phyloP scores from a whole-genome alignment of 768 basidiomycete genomes.

The Pulveroboletus sp. region DNA sequence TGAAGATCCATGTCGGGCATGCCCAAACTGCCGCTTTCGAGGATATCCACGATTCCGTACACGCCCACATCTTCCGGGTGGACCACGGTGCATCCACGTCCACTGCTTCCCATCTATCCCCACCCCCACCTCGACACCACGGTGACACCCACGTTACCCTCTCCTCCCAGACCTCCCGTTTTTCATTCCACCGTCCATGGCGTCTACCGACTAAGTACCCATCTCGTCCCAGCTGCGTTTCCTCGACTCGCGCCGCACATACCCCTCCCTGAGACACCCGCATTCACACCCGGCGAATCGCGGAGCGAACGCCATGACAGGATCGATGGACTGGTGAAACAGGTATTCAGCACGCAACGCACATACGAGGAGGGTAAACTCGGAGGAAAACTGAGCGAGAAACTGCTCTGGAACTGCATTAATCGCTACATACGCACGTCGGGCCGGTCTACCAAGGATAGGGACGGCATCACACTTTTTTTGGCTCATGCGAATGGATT shows the following conservation, averaged over 20 bases:
- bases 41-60: constrained; percentile 16
- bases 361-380: constrained; percentile 16
- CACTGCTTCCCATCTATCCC: constrained; percentile 8
- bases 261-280: constrained; percentile 21
- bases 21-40: not conserved
- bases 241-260: constrained; percentile 22
- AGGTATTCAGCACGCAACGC: constrained; percentile 16
- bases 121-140: constrained; percentile 8
- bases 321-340: constrained; percentile 10
- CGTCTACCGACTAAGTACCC: constrained; percentile 25
- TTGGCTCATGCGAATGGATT: constrained; percentile 86
- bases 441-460: not conserved
- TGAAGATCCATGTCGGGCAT: not conserved
- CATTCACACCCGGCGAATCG: not conserved
- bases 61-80: constrained; percentile 16
- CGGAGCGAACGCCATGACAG: constrained; percentile 9
- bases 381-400: constrained; percentile 15
- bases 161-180: constrained; percentile 12
- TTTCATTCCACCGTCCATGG: constrained; percentile 18
- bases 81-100: constrained; percentile 21
- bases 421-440: constrained; percentile 55
- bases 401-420: constrained; percentile 60
- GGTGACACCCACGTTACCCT: constrained; percentile 17
- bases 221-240: constrained; percentile 28
- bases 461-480: constrained; percentile 54